These are phyloP conservation scores for Ramaria sp. DNA, from an alignment of 768 basidiomycete species.

Conservation along the genomic window DNA sequence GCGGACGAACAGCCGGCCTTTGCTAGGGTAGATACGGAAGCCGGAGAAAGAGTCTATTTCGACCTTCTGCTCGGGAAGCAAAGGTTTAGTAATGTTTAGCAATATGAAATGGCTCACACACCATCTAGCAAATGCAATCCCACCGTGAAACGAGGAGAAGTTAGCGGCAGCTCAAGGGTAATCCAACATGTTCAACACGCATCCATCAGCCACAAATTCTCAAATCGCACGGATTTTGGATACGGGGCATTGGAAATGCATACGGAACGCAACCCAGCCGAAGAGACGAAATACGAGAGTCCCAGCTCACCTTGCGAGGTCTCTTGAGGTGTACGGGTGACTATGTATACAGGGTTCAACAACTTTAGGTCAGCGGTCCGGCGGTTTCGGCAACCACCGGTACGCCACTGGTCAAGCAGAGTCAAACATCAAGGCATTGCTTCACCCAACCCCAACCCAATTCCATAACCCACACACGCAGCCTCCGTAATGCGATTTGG, in stretches of 20 bases:
- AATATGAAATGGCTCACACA: neutral
- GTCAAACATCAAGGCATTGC: too few relatives aligned
- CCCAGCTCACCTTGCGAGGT: constrained; percentile 1
- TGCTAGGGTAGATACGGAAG: constrained; percentile 95
- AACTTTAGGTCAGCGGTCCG: neutral
- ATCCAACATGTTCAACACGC: neutral
- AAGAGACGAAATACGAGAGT: neutral
- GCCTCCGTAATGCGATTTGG: constrained; percentile 2
- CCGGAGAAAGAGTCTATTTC: constrained; percentile 98
- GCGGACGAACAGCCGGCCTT: constrained; percentile 92
- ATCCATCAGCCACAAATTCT: neutral
- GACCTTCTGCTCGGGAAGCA: constrained; percentile 61
- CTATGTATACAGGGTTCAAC: constrained; percentile 1
- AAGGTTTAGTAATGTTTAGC: neutral
- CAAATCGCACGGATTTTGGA: neutral
- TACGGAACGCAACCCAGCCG: neutral
- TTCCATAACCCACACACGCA: too few relatives aligned
- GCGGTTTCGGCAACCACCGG: neutral
- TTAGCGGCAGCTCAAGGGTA: neutral
- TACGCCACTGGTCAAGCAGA: constrained; percentile 1
- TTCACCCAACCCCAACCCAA: too few relatives aligned
- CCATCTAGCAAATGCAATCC: neutral
- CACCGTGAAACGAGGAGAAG: neutral
- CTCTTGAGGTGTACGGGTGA: neutral
- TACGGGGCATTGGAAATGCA: neutral